Evolutionary conservation across 2,329 filamentous ascomycete species (phyloP), one percentile per base, ranked within the genome.

Genomic region (Pseudocercospora vitis): DNA sequence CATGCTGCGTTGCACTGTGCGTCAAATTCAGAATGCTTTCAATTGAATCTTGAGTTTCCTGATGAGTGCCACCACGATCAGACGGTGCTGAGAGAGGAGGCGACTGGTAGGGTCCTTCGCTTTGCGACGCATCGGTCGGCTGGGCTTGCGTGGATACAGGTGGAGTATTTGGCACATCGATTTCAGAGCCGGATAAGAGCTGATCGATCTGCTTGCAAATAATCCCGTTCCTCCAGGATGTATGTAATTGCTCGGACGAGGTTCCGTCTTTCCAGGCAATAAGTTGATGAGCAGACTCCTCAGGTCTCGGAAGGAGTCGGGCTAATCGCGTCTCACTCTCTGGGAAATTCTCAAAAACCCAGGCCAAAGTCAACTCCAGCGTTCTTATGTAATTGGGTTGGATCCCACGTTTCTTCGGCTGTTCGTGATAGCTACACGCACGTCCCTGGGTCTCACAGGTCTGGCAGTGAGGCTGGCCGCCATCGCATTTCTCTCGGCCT

Each of bases 341-440:
- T 11, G 81, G 77, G 29, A 83, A 78, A 50, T 81, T 80, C 55
- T 82, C 78, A 56, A 89, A 85, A 1, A 87, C 72, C 76, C 84
- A 84, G 9, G 84, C 85, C 50, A 88, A 76, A 7, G 85, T 80
- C 37, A 87, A 70, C 69, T 91, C 88, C 14, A 91, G 75, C 0
- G 86, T 86, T 28, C 87, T 81, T 50, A 91, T 85, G 65, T 91
- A 90, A 12, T 88, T 88, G n/a, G 88, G 88, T 63, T 87, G 87
- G 8, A 91, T 82, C 3, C 88, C 88, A 58, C 88, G 79, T 69
- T 90, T 90, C 71, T 89, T 89, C 6, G 86, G 83, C 50, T 83
- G 84, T 50, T 85, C 80, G 57, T 86, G 83, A 68, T 91, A 91
- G 12, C 85, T 84, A 68, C 88, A 91, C 28, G 76, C 69, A 45